Evolutionary conservation across 225 moss, liverwort and hornwort genomes (phyloP), one percentile per base, ranked within the genome.

Genomic region (Rhytidiadelphus loreus): DNA sequence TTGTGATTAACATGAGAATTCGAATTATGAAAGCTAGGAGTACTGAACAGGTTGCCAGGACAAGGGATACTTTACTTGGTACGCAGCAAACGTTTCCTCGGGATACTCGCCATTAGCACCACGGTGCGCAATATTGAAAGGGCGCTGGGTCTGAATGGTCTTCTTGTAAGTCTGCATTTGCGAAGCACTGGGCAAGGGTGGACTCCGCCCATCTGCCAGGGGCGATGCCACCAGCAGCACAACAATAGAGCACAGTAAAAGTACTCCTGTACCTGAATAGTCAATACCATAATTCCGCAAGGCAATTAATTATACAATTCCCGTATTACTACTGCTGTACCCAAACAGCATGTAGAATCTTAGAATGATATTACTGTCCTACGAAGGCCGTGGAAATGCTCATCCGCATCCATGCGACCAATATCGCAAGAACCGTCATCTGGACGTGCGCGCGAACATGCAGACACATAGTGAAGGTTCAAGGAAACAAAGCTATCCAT

Each of bases 71-170:
- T 33, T 46, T 76, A 96, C 96, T 66, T 66, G 24, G 85, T 96
- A 96, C 11, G 96, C 93, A 82, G 86, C 73, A 44, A 81, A 87
- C 65, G 96, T 95, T 87, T 93, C 96, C 90, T 96, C 96, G 9
- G 96, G 96, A 32, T 80, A 50, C 86, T 96, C 92, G 65, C 96
- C 96, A 50, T 92, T 95, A 26, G 91, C 94, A 50, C 96, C 96
- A 53, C 96, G 95, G 61, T 96, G 96, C 46, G 95, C 96, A 69
- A 96, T 62, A 87, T 95, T 96, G 85, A 90, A 96, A 76, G 95
- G 86, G 61, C 96, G 93, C 53, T 89, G 50, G 7, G 93, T 93
- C 90, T 96, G 96, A 11, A 96, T 2, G 24, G 93, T 90, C 56
- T 72, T 83, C 75, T 81, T 90, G 62, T 70, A 70, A 43, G 76